Evolutionary conservation across 2,329 filamentous ascomycete genomes (phyloP).

Genomic region (Fusarium miscanthi): DNA sequence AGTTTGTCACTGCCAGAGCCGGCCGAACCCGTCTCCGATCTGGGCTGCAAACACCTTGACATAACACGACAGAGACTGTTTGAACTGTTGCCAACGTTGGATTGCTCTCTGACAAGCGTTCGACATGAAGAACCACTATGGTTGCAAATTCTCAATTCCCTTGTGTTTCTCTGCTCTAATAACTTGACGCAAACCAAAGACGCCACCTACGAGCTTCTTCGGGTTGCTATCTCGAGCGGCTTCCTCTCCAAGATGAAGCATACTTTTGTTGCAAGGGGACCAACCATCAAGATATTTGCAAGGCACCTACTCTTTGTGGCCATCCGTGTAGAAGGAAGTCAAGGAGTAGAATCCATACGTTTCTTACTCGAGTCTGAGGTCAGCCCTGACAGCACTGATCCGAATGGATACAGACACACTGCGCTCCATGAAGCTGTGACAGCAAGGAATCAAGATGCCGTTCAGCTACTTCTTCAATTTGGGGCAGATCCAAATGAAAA

Average conservation of each 20-base stretch:
- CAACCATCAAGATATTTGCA: rapidly evolving
- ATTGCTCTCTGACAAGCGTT: rapidly evolving
- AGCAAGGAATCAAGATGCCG: rapidly evolving
- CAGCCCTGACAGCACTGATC: rapidly evolving
- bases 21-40: rapidly evolving
- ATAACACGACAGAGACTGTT: rapidly evolving
- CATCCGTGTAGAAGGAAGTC: rapidly evolving
- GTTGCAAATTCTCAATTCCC: background rate
- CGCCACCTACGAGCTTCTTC: rapidly evolving
- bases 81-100: background rate
- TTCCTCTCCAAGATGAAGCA: background rate
- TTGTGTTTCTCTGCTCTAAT: background rate
- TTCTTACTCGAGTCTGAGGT: background rate
- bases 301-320: rapidly evolving
- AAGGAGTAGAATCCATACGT: rapidly evolving
- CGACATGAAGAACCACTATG: rapidly evolving
- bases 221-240: rapidly evolving
- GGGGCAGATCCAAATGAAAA: background rate
- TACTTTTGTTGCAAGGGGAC: rapidly evolving
- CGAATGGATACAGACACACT: rapidly evolving
- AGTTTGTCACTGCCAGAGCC: rapidly evolving
- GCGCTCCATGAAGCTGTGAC: rapidly evolving
- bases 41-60: rapidly evolving
- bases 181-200: rapidly evolving
- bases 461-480: background rate